Evolutionary conservation across 331 rosid genomes (phyloP).

Genomic region (Prunus yedoensis): DNA sequence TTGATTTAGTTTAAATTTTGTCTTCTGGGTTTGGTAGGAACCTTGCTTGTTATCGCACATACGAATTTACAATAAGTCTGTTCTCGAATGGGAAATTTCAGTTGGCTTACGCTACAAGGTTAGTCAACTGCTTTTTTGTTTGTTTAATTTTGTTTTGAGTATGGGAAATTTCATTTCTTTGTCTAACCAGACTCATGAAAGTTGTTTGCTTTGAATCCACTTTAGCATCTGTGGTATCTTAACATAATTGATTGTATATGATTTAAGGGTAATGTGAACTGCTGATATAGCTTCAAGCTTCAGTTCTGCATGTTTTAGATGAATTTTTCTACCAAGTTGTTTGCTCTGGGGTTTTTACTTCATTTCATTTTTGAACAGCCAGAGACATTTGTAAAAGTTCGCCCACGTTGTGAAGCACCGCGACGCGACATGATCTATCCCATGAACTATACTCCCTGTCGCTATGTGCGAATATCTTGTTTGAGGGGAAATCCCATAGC

Average conservation of each 20-base stretch:
- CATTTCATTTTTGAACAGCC: conserved; percentile 50
- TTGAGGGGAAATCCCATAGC: conserved; percentile 97
- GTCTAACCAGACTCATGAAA: too few relatives aligned
- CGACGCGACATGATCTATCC: conserved; percentile 88
- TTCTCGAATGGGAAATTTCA: conserved; percentile 95
- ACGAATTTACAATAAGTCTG: conserved; percentile 89
- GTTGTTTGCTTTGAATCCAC: neutral
- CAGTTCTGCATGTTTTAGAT: neutral
- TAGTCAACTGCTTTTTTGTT: conserved; percentile 16
- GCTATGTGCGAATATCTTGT: conserved; percentile 86
- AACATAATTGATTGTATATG: neutral
- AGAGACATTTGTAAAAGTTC: conserved; percentile 84
- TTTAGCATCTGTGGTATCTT: neutral
- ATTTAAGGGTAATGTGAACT: neutral
- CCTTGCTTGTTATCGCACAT: conserved; percentile 86
- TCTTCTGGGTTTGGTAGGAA: conserved; percentile 40
- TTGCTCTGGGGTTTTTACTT: neutral
- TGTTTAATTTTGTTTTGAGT: neutral
- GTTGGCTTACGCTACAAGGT: conserved; percentile 97
- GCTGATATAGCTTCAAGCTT: neutral
- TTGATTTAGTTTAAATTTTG: neutral
- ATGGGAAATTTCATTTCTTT: neutral
- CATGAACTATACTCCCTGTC: conserved; percentile 87
- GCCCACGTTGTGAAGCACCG: conserved; percentile 95
- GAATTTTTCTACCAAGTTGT: neutral